These are phyloP conservation scores for Schoenoplectus tabernaemontani DNA, from an alignment of 202 grass and related monocot genomes.

Conservation along the genomic window DNA sequence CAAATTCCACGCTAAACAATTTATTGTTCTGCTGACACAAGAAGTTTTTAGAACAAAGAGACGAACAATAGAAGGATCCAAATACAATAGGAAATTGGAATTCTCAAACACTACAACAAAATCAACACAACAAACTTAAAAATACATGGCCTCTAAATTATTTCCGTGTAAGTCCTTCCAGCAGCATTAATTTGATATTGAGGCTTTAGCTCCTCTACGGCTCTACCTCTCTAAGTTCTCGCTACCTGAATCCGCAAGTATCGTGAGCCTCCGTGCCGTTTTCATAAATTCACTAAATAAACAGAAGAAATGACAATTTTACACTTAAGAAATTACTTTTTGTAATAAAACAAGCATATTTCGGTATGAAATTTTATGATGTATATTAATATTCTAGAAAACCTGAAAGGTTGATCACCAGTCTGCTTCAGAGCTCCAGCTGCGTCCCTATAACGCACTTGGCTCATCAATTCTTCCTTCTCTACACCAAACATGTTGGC, in stretches of 20 bases:
- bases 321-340: background rate
- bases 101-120: background rate
- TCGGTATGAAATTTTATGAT: background rate
- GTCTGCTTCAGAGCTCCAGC: conserved; percentile 64
- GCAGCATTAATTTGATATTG: background rate
- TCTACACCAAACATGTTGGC: conserved; percentile 80
- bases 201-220: background rate
- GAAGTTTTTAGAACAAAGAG: background rate
- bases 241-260: conserved; percentile 40
- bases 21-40: background rate
- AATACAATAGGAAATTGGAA: conserved; percentile 1
- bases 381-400: background rate
- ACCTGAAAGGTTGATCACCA: conserved; percentile 96
- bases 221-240: conserved; percentile 43
- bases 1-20: background rate
- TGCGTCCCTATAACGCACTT: conserved; percentile 71
- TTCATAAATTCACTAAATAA: conserved; percentile 85
- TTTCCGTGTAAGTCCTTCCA: background rate
- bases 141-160: background rate
- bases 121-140: background rate
- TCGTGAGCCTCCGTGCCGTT: conserved; percentile 58
- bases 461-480: conserved; percentile 71
- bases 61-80: background rate
- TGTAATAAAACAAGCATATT: background rate
- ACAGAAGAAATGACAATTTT: background rate